Conservation (phyloP, 495 filamentous ascomycete genomes). For the Daldinia bambusicola region DNA sequence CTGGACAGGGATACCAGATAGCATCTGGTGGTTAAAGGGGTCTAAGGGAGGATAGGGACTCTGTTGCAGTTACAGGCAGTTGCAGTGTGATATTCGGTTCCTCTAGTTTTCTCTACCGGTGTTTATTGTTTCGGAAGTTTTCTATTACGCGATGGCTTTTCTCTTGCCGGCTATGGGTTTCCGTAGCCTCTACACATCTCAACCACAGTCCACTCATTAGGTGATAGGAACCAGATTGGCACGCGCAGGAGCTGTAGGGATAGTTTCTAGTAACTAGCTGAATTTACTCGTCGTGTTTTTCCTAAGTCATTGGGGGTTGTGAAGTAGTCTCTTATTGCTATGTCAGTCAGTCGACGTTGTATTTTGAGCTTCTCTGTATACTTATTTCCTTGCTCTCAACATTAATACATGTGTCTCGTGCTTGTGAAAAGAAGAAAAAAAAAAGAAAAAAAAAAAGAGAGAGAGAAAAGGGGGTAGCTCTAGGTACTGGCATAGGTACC, state of each 20-base stretch:
- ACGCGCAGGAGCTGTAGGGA: slow-evolving; percentile 33
- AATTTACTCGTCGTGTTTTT: slow-evolving; percentile 31
- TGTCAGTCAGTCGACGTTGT: background rate
- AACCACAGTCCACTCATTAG: slow-evolving; percentile 40
- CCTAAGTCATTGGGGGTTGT: background rate
- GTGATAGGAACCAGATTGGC: slow-evolving; percentile 43
- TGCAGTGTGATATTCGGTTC: slow-evolving; percentile 25
- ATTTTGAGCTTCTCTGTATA: background rate
- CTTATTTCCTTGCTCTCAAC: background rate
- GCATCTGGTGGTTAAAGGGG: background rate
- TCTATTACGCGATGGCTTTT: slow-evolving; percentile 14
- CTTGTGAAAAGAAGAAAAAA: background rate
- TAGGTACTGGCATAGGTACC: no score
- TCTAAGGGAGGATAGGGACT: background rate
- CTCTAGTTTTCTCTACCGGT: background rate
- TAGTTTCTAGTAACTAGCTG: slow-evolving; percentile 38
- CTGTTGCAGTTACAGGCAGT: background rate
- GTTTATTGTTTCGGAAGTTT: slow-evolving; percentile 15
- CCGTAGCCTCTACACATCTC: slow-evolving; percentile 19
- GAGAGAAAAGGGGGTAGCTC: no score
- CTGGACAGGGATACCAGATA: background rate
- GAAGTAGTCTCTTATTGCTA: background rate
- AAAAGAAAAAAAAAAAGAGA: no score
- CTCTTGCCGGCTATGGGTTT: slow-evolving; percentile 13
- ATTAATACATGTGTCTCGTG: background rate